Base-by-base conservation (phyloP, 2,329 filamentous ascomycete species). In the Scedosporium aurantiacum region DNA sequence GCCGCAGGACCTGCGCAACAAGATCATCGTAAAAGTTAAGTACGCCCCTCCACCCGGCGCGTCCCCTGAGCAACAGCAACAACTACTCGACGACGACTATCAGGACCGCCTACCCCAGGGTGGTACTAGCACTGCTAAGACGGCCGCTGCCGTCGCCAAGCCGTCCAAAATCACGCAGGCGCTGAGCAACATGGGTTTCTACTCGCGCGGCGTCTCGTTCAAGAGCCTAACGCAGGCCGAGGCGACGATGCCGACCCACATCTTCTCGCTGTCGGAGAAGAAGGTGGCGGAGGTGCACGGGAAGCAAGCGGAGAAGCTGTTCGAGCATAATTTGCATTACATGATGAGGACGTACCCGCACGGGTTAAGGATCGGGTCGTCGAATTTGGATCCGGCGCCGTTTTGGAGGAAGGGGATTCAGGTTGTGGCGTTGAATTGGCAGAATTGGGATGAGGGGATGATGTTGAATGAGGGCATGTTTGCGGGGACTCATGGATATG, bases 381-480 rank as follows among this genome's bases (percentile, higher is more conserved):
- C 90, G 1, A 97, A 97, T 70, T 79, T 95, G 12, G 90, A 96
- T 66, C 91, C 93, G 4, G 83, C 85, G 0, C 80, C 87, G 3
- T 94, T 92, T 73, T 97, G 92, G 92, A 82, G 90, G 37, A 87
- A 90, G 65, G 92, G 92, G 14, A 87, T 95, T 2, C 92, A 97
- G 73, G 87, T 97, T 67, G 91, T 95, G 1, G 92, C 92, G 0
- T 78, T 97, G 63, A 97, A 97, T 74, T 97, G 92, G 90, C 92
- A 97, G 73, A 87, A 86, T 64, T 86, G 89, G 72, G 91, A 97
- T 68, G 88, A 90, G 67, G 91, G 90, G 37, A 95, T 95, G 87
- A 97, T 97, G 93, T 81, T 96, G 14, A 97, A 97, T 70, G 87
- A 94, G 69, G 92, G 85, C 67, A 94, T 96, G 90, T 96, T 96